phyloP scores from a whole-genome alignment of 371 early-diverging fungal species.

The Rhizopus arrhizus region DNA sequence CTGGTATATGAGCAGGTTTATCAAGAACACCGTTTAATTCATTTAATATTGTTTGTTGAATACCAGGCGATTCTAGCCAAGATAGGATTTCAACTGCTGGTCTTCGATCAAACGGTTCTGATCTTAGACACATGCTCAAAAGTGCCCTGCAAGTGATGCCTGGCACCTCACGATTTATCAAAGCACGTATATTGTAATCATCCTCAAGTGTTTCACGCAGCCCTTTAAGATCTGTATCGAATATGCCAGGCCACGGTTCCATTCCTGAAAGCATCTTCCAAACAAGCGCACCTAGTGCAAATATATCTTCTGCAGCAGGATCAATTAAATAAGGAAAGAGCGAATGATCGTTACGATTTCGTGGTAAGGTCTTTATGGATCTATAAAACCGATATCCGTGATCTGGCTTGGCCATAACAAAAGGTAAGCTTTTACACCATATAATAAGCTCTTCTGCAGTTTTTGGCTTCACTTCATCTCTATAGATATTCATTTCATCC shows the following conservation, averaged over 20 bases:
- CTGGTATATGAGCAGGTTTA: background rate
- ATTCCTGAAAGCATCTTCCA: slow-evolving; percentile 66
- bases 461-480: slow-evolving; percentile 42
- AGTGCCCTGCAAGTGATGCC: slow-evolving; percentile 50
- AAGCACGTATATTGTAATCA: slow-evolving; percentile 49
- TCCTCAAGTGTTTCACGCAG: slow-evolving; percentile 56
- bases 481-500: slow-evolving; percentile 31
- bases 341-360: slow-evolving; percentile 44
- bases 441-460: slow-evolving; percentile 41
- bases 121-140: slow-evolving; percentile 47
- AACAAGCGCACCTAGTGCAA: slow-evolving; percentile 59
- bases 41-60: slow-evolving; percentile 26
- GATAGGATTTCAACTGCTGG: slow-evolving; percentile 44
- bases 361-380: slow-evolving; percentile 63
- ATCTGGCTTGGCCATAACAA: slow-evolving; percentile 58
- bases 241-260: slow-evolving; percentile 67
- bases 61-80: slow-evolving; percentile 42
- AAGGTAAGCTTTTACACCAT: slow-evolving; percentile 53
- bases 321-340: slow-evolving; percentile 53
- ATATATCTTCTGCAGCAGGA: slow-evolving; percentile 65
- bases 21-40: slow-evolving; percentile 34
- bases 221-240: slow-evolving; percentile 61
- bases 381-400: slow-evolving; percentile 62
- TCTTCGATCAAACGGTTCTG: slow-evolving; percentile 47
- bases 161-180: slow-evolving; percentile 49